Evolutionary conservation across 306 rosid genomes (phyloP).

Genomic region (Trifolium pratense): DNA sequence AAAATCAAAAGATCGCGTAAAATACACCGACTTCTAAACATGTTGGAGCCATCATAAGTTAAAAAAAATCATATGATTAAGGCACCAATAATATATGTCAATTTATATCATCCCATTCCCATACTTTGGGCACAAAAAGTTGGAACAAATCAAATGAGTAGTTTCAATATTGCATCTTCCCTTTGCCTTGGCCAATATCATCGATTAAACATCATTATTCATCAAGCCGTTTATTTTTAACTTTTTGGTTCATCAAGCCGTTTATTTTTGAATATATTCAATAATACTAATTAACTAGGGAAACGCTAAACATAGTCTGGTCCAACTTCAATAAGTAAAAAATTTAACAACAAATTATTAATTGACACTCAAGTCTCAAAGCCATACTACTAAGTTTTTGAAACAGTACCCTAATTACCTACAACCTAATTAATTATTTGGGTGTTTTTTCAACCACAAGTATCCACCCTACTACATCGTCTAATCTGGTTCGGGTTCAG

Average conservation of each 20-base stretch:
- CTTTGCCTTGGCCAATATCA: conserved; percentile 27
- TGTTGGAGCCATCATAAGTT: too few species aligned
- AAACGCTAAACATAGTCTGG: conserved; percentile 41
- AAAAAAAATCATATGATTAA: neutral
- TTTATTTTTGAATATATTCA: conserved; percentile 41
- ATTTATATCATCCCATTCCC: neutral
- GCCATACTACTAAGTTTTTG: neutral
- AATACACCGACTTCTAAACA: too few species aligned
- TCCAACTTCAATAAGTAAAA: conserved; percentile 41
- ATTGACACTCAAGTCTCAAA: conserved; percentile 31
- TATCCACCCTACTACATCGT: too few species aligned
- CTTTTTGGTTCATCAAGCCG: neutral
- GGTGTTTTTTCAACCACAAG: too few species aligned
- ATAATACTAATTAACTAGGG: conserved; percentile 17
- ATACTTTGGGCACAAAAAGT: neutral
- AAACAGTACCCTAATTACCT: conserved; percentile 24
- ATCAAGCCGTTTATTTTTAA: too few species aligned
- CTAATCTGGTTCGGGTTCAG: too few species aligned
- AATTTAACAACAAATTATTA: conserved; percentile 22
- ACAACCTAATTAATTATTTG: conserved; percentile 23
- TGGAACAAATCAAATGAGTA: conserved; percentile 12
- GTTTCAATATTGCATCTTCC: neutral
- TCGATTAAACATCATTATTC: conserved; percentile 18
- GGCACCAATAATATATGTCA: too few species aligned
- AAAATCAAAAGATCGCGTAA: too few species aligned